Percentiles rank a stretch among this genome's conserved stretches.
Conservation (phyloP, 441 rosid species). For the Populus hybrid region DNA sequence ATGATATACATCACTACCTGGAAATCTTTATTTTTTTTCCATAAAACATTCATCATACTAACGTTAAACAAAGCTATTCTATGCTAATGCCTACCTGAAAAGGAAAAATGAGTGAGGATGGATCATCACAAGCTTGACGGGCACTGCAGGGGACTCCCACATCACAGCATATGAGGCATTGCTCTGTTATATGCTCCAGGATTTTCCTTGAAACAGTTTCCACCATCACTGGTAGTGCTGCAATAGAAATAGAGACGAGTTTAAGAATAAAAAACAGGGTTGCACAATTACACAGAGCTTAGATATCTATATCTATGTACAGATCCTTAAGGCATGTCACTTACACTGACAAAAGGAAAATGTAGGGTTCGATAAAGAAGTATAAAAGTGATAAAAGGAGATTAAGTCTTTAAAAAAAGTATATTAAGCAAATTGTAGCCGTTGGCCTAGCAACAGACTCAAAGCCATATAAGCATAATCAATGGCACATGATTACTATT, state of each 20-base stretch:
- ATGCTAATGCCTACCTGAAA: slow-evolving; percentile 64
- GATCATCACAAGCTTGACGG: slow-evolving; percentile 82
- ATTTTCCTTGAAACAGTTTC: slow-evolving; percentile 76
- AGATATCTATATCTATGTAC: neutral
- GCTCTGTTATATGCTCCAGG: slow-evolving; percentile 82
- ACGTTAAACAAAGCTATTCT: neutral
- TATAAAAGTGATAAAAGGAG: neutral
- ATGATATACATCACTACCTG: neutral
- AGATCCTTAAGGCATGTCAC: neutral
- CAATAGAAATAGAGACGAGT: slow-evolving; percentile 18
- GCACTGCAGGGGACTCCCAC: slow-evolving; percentile 91
- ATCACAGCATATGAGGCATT: slow-evolving; percentile 92
- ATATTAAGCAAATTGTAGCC: neutral
- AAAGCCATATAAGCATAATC: neutral
- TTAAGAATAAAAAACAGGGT: neutral
- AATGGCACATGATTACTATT: neutral
- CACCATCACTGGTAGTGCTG: slow-evolving; percentile 84
- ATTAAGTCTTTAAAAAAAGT: neutral
- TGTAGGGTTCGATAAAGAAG: neutral
- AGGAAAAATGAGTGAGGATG: slow-evolving; percentile 88
- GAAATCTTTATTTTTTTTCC: neutral
- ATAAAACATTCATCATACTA: neutral
- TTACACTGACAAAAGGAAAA: neutral
- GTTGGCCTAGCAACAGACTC: neutral
- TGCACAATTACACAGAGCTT: neutral